Evolutionary conservation across 2,329 filamentous ascomycete genomes (phyloP), one percentile per base, ranked within the genome.

Genomic region (Cladophialophora yegresii): DNA sequence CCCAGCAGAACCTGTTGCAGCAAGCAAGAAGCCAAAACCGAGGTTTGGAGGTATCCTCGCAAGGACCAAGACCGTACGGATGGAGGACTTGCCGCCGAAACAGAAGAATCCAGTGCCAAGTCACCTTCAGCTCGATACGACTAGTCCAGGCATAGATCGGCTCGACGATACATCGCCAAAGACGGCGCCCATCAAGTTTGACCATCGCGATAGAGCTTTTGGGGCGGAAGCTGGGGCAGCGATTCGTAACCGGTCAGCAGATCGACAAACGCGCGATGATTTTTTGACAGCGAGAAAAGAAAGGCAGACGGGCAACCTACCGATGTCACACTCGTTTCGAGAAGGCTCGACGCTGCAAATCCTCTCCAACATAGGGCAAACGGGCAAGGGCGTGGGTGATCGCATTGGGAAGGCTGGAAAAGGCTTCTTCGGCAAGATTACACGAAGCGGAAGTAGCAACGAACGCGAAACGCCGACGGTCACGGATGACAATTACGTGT

Each of bases 401-500:
- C 82, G 84, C 47, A 75, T 87, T 63, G 82, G 83, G 67, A 91
- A 92, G 72, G 86, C 93, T 67, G 89, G 90, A 69, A 93, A 92
- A 73, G 89, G 89, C 9, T 83, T 96, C 58, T 93, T 96, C 73
- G 90, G 90, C 65, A 95, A 95, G 76, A 83, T 88, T 69, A 84
- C 84, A 22, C 84, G 90, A 61, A 89, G 87, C 72, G 84, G 83
- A 53, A 91, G 89, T 73, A 90, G 87, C 70, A 85, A 87, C 43
- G 79, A 84, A 77, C 70, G 90, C 87, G 74, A 89, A 78, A 23
- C 45, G 8, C 20, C 32, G 6, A 77, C 84, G 1, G 79, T 92
- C 12, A 91, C 92, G 70, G 89, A 92, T 72, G 91, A 95, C 73
- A 89, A 92, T 72, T 96, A 97, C 72, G 84, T 89, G 61, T 83